Evolutionary conservation across 345 rosid species (phyloP).

Genomic region (Acer saccharum): DNA sequence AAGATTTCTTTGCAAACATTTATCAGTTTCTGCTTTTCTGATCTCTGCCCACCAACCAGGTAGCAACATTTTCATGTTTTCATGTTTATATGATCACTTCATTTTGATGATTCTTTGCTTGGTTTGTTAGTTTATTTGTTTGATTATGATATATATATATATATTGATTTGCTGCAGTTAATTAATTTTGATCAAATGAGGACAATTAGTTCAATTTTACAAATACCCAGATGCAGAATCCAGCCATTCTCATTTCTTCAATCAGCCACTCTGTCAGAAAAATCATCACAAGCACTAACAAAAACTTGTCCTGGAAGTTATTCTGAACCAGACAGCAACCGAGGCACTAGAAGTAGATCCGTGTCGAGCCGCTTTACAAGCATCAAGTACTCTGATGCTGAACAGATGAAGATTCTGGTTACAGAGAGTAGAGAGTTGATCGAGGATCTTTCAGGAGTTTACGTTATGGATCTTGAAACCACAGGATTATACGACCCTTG

Average conservation of each 20-base stretch:
- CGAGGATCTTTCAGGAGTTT: neutral
- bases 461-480: constrained; percentile 27
- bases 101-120: neutral
- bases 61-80: neutral
- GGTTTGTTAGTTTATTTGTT: neutral
- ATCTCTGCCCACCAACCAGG: neutral
- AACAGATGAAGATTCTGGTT: neutral
- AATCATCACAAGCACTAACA: neutral
- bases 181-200: neutral
- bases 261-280: neutral
- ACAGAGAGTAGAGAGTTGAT: constrained; percentile 3
- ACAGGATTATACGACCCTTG: constrained; percentile 11
- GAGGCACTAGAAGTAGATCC: neutral
- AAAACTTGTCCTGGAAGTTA: neutral
- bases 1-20: neutral
- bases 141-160: neutral
- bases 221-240: constrained; percentile 21
- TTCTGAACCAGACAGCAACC: neutral
- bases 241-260: neutral
- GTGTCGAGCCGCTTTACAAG: neutral
- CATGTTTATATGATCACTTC: neutral
- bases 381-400: constrained; percentile 18
- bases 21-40: neutral
- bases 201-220: neutral
- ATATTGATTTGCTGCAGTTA: constrained; percentile 16